phyloP scores from a whole-genome alignment of 176 grass and related monocot genomes.

The Carex pumila region DNA sequence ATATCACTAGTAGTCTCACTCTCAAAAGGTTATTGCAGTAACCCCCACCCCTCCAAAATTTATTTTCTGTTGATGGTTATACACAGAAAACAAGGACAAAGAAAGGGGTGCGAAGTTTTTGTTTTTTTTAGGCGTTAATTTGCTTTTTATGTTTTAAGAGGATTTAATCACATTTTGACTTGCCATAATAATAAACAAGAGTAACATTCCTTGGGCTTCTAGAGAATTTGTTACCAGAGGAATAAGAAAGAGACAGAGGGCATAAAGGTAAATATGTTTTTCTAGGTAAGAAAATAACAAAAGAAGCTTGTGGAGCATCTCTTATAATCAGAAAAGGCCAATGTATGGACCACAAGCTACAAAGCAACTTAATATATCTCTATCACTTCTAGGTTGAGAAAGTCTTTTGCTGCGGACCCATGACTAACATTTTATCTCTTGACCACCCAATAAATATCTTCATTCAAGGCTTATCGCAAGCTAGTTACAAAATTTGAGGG shows the following conservation, averaged over 20 bases:
- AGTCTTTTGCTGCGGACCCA: conserved; percentile 4
- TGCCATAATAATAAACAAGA: neutral
- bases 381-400: conserved; percentile 10
- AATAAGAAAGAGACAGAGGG: conserved; percentile 3
- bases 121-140: neutral
- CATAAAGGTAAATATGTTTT: neutral
- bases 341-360: conserved; percentile 17
- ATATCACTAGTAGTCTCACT: neutral
- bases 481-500: neutral
- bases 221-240: conserved; percentile 1
- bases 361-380: neutral
- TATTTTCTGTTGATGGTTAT: neutral
- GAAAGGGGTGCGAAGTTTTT: neutral
- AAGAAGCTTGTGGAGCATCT: conserved; percentile 17
- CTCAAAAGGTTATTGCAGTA: neutral
- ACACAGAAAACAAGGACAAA: neutral
- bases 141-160: neutral
- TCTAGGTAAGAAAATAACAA: conserved; percentile 18
- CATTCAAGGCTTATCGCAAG: neutral
- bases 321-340: conserved; percentile 3
- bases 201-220: neutral
- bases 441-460: conserved; percentile 29
- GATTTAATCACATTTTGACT: too few relatives aligned
- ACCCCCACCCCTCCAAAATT: neutral
- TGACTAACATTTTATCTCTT: conserved; percentile 12